Base-by-base conservation (phyloP, 495 filamentous ascomycete genomes). In the Xylaria nigripes region DNA sequence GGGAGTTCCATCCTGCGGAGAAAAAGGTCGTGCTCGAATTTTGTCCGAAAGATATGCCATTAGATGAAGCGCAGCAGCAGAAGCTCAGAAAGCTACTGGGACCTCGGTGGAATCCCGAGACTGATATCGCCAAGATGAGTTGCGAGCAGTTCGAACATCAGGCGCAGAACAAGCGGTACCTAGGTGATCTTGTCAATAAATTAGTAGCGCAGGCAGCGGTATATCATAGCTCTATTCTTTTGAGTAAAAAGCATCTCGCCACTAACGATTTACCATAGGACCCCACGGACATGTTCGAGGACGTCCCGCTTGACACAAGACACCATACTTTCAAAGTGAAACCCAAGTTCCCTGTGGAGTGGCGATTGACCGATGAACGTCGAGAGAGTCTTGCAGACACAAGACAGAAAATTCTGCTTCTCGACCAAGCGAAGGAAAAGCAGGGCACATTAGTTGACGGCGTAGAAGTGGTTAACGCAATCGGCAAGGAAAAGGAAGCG, bases 1-100 rank as follows among this genome's bases (percentile, higher is more conserved):
- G 94, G 57, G 93, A 98, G 70, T 69, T 83, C 48, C 94, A 97
- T 69, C 91, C 94, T 0, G 89, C 90, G 12, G 86, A 90, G 66
- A 80, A 82, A 49, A 98, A 98, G 73, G 89, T 98, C 24, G 91
- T 96, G 6, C 80, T 96, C 24, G 89, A 96, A 67, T 93, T 97
- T 62, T 78, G 73, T 56, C 82, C 87, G 13, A 58, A 62, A 38
- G 90, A 95, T 68, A 61, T 81, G 57, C 71, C 76, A 45, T 77
- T 97, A 30, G 80, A 74, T 40, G 74, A 80, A 36, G 65, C 70
- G 7, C 89, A 97, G 65, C 78, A 80, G 52, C 66, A 77, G 62
- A 97, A 96, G 63, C 74, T 98, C 58, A 83, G 87, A 65, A 97
- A 96, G 74, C 74, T 98, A 22, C 82, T 81, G 24, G 94, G 93